These are phyloP conservation scores for Mikania micrantha DNA, from an alignment of 129 eudicot species.

Conservation along the genomic window DNA sequence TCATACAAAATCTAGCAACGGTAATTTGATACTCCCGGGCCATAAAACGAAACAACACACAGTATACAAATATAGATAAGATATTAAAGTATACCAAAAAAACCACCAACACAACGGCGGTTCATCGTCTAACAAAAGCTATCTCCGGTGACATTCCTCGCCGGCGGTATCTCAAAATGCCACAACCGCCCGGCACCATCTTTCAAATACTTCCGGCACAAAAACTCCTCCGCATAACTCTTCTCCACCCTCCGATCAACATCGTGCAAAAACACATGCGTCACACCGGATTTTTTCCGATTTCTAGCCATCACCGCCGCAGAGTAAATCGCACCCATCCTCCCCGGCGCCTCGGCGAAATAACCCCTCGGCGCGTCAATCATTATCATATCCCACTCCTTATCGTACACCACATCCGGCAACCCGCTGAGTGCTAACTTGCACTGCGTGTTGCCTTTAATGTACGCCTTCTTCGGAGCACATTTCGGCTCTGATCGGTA, in stretches of 20 bases:
- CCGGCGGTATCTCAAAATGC: conserved; percentile 83
- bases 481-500: conserved; percentile 50
- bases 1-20: neutral
- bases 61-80: neutral
- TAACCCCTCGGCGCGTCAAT: conserved; percentile 83
- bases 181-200: conserved; percentile 59
- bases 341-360: conserved; percentile 68
- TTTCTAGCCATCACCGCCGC: conserved; percentile 89
- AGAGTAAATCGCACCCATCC: conserved; percentile 92
- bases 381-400: conserved; percentile 91
- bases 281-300: conserved; percentile 64
- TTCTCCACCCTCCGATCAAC: conserved; percentile 85
- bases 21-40: neutral
- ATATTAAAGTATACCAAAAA: neutral
- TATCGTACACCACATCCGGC: conserved; percentile 66
- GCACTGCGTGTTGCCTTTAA: conserved; percentile 52
- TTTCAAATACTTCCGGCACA: conserved; percentile 66
- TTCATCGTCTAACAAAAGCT: conserved; percentile 40
- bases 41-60: neutral
- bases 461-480: conserved; percentile 28
- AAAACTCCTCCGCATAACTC: conserved; percentile 55
- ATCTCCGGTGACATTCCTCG: conserved; percentile 3
- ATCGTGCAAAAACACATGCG: conserved; percentile 87
- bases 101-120: conserved; percentile 1
- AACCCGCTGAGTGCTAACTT: conserved; percentile 52